Evolutionary conservation across 2,329 filamentous ascomycete genomes (phyloP).

Genomic region (Colletotrichum australisinense): DNA sequence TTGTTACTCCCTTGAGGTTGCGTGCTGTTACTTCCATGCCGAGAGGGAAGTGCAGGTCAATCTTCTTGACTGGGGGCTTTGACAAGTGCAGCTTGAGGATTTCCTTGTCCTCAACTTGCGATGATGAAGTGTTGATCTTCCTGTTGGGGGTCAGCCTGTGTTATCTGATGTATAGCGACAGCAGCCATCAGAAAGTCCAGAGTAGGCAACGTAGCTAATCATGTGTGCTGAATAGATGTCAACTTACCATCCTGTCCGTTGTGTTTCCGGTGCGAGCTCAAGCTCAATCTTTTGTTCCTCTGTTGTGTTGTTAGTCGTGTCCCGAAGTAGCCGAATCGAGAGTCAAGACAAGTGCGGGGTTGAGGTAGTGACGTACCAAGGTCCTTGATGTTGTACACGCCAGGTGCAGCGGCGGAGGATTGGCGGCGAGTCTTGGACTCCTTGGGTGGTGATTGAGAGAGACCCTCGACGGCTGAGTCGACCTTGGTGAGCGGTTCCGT

Average conservation of each 20-base stretch:
- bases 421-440: conserved; percentile 51
- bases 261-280: conserved; percentile 82
- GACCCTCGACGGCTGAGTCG: conserved; percentile 89
- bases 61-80: conserved; percentile 88
- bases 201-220: not conserved
- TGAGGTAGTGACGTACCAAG: conserved; percentile 72
- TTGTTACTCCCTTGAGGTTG: conserved; percentile 94
- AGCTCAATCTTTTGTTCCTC: conserved; percentile 80
- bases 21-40: conserved; percentile 89
- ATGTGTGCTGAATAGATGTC: no score
- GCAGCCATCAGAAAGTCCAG: no score
- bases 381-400: conserved; percentile 86
- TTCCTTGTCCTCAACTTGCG: conserved; percentile 83
- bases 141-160: conserved; percentile 56
- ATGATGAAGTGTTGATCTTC: conserved; percentile 92
- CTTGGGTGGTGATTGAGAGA: conserved; percentile 75
- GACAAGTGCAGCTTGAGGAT: conserved; percentile 85
- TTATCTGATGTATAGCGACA: not conserved
- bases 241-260: conserved; percentile 87
- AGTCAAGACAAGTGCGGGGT: conserved; percentile 5
- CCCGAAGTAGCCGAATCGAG: conserved; percentile 14
- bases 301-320: conserved; percentile 48
- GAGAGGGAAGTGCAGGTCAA: conserved; percentile 91
- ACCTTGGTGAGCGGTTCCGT: conserved; percentile 81
- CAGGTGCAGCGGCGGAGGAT: conserved; percentile 72